Conservation (phyloP, 2,329 filamentous ascomycete genomes). For the Fusarium liriodendri region DNA sequence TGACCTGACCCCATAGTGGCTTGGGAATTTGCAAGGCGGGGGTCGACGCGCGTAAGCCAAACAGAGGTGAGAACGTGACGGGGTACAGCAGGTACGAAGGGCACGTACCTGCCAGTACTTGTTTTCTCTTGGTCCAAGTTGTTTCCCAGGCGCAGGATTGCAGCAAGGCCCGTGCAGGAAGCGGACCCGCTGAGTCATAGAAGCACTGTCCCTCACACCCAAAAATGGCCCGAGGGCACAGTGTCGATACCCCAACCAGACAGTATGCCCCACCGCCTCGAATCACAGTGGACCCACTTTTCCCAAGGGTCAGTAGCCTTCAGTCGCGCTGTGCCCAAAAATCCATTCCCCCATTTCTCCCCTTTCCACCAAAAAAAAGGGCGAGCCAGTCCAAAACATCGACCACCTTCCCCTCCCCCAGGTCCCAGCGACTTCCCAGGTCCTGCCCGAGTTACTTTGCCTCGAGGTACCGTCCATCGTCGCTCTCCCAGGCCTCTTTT, state of each 20-base stretch:
- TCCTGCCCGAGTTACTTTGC: slow-evolving; percentile 54
- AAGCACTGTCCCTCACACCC: slow-evolving; percentile 3
- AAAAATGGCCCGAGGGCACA: neutral
- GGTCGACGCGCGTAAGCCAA: slow-evolving; percentile 15
- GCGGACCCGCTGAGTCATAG: neutral
- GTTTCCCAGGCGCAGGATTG: slow-evolving; percentile 22
- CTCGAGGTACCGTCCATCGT: slow-evolving; percentile 52
- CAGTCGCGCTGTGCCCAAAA: slow-evolving; percentile 44
- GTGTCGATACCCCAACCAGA: neutral
- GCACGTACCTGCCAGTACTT: slow-evolving; percentile 40
- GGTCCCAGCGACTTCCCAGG: slow-evolving; percentile 46
- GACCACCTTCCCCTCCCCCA: slow-evolving; percentile 47
- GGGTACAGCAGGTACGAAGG: slow-evolving; percentile 20
- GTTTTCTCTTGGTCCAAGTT: slow-evolving; percentile 23
- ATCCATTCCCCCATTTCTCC: slow-evolving; percentile 46
- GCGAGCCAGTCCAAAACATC: slow-evolving; percentile 53
- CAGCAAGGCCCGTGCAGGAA: slow-evolving; percentile 10
- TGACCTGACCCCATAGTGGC: slow-evolving; percentile 31
- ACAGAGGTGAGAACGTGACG: slow-evolving; percentile 16
- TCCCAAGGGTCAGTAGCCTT: slow-evolving; percentile 38
- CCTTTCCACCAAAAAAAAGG: slow-evolving; percentile 49
- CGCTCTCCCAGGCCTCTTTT: slow-evolving; percentile 41
- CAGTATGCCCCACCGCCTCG: slow-evolving; percentile 7
- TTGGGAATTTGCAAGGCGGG: slow-evolving; percentile 21
- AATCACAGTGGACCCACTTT: slow-evolving; percentile 28